These are phyloP conservation scores for Agrocybe pediades DNA, from an alignment of 768 basidiomycete species.

Conservation along the genomic window DNA sequence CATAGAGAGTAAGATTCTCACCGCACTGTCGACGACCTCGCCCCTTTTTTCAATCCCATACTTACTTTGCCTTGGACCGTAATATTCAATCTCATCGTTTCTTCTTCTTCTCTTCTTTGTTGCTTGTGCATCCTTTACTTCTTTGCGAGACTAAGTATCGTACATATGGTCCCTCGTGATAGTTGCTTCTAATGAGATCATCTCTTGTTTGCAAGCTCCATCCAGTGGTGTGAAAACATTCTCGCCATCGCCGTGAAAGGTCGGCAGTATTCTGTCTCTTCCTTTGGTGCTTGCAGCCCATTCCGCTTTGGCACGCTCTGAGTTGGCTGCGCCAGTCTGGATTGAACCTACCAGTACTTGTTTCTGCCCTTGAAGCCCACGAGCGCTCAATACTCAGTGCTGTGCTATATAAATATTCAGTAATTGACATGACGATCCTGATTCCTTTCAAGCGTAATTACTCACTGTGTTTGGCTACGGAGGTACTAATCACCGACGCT, in stretches of 20 bases:
- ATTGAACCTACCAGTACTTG: not conserved
- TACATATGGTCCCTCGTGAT: slow-evolving; percentile 4
- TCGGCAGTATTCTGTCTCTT: no score
- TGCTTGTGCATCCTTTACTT: not conserved
- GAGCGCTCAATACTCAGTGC: no score
- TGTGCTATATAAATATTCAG: no score
- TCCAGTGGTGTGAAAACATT: no score
- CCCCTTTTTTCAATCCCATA: not conserved
- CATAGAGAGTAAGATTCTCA: slow-evolving; percentile 57
- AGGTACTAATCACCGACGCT: not conserved
- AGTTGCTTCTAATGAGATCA: slow-evolving; percentile 9
- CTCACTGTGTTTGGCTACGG: not conserved
- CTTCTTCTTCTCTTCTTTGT: not conserved
- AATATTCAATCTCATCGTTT: not conserved
- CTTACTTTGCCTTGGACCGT: slow-evolving; percentile 14
- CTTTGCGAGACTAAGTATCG: not conserved
- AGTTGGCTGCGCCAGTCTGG: no score
- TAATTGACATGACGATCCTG: no score
- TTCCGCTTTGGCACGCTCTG: no score
- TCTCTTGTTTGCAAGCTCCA: slow-evolving; percentile 6
- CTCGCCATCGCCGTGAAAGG: no score
- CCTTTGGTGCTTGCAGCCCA: not conserved
- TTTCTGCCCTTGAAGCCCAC: no score
- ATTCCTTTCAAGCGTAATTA: not conserved
- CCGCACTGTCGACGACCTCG: not conserved